Percentiles rank a stretch among this genome's conserved stretches.
These are phyloP conservation scores for Syzygium oleosum DNA, from an alignment of 345 rosid species.

Conservation along the genomic window DNA sequence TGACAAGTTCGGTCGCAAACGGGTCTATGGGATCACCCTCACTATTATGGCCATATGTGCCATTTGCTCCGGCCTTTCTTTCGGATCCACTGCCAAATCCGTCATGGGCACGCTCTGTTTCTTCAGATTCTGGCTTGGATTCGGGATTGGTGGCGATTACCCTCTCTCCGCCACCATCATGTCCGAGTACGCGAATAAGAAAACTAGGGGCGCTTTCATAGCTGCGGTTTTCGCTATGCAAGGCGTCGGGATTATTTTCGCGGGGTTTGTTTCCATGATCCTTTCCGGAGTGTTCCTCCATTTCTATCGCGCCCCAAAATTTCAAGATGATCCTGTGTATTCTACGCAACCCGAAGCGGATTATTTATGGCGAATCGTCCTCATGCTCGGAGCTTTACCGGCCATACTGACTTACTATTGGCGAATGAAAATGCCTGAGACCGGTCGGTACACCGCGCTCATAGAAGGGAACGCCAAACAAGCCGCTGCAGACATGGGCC, in stretches of 20 bases:
- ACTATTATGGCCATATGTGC: constrained; percentile 52
- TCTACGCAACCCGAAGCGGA: constrained; percentile 45
- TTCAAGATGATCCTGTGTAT: not conserved
- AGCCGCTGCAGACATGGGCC: constrained; percentile 47
- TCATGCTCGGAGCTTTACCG: constrained; percentile 50
- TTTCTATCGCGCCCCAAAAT: not conserved
- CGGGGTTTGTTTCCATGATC: constrained; percentile 34
- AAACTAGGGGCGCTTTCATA: constrained; percentile 45
- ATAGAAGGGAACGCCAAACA: constrained; percentile 45
- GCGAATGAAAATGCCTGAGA: constrained; percentile 64
- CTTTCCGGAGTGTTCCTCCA: constrained; percentile 23
- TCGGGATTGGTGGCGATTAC: constrained; percentile 81
- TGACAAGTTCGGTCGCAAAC: constrained; percentile 60
- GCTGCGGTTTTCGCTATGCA: constrained; percentile 66
- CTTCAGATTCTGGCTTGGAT: constrained; percentile 70
- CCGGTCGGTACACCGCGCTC: constrained; percentile 48
- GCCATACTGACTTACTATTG: constrained; percentile 41
- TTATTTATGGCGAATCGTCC: constrained; percentile 40
- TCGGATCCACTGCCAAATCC: constrained; percentile 23
- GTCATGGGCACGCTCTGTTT: constrained; percentile 55
- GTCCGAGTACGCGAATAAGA: constrained; percentile 59
- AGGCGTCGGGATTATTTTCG: constrained; percentile 47
- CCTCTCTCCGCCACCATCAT: constrained; percentile 77
- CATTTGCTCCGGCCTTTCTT: constrained; percentile 49
- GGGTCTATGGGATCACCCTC: constrained; percentile 48